Conservation (phyloP, 345 rosid genomes). For the Camelina neglecta region DNA sequence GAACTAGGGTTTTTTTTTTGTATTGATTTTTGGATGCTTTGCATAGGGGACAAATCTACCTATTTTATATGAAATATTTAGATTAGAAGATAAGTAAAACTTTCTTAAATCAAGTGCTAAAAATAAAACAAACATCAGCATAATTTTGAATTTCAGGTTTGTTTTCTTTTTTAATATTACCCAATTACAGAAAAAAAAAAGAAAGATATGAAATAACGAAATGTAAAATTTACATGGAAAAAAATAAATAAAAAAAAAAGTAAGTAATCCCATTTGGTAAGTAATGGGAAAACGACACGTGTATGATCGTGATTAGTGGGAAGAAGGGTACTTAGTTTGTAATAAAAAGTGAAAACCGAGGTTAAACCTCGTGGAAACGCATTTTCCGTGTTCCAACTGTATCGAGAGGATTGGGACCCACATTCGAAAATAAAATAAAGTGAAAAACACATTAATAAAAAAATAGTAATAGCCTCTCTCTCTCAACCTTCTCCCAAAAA, state of each 20-base stretch:
- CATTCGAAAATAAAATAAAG: neutral
- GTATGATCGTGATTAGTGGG: neutral
- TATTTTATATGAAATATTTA: too few species aligned
- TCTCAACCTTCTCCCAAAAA: neutral
- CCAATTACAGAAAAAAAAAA: neutral
- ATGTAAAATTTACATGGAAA: too few species aligned
- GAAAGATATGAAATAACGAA: neutral
- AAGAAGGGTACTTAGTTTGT: conserved; percentile 1
- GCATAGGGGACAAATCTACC: too few species aligned
- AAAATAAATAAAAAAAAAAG: neutral
- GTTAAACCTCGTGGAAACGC: conserved; percentile 24
- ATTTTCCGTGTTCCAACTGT: conserved; percentile 37
- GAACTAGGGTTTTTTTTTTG: too few species aligned
- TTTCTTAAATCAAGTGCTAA: neutral
- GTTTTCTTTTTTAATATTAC: neutral
- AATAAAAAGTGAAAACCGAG: conserved; percentile 19
- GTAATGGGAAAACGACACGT: neutral
- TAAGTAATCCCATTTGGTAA: neutral
- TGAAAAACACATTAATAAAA: conserved; percentile 1
- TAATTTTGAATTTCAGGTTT: neutral
- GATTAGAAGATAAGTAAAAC: too few species aligned
- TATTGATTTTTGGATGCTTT: too few species aligned
- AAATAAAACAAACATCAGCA: neutral
- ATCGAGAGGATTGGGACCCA: conserved; percentile 23
- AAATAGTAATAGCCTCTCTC: neutral